These are phyloP conservation scores for Backusella luteola DNA, from an alignment of 192 early-diverging fungal genomes.

Conservation along the genomic window DNA sequence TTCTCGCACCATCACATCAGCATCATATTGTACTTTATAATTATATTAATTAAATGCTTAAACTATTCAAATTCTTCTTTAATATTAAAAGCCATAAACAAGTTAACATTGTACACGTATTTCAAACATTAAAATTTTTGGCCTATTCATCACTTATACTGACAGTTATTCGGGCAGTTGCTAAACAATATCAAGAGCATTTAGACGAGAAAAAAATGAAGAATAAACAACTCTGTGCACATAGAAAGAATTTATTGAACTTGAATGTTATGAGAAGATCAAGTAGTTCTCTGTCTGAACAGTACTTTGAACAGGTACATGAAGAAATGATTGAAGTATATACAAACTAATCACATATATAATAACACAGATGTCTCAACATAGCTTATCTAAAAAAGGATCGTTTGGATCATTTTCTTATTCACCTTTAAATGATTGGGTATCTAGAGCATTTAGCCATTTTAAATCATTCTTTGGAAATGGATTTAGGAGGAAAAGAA, in stretches of 20 bases:
- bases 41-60: not conserved
- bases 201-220: not conserved
- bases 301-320: not conserved
- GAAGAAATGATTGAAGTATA: not conserved
- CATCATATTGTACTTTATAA: not conserved
- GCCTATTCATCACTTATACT: not conserved
- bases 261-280: not conserved
- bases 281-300: not conserved
- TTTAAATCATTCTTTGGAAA: not conserved
- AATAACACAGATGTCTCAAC: not conserved
- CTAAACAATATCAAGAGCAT: not conserved
- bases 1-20: not conserved
- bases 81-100: not conserved
- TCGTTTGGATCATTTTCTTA: not conserved
- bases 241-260: not conserved
- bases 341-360: not conserved
- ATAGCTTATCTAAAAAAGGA: not conserved
- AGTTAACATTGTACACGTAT: not conserved
- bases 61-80: not conserved
- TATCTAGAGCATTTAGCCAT: not conserved
- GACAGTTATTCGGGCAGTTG: not conserved
- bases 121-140: not conserved
- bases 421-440: not conserved
- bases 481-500: not conserved
- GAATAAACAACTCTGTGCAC: not conserved